Base-by-base conservation (phyloP, 2,329 filamentous ascomycete genomes). In the Ceratocystis cacaofunesta region DNA sequence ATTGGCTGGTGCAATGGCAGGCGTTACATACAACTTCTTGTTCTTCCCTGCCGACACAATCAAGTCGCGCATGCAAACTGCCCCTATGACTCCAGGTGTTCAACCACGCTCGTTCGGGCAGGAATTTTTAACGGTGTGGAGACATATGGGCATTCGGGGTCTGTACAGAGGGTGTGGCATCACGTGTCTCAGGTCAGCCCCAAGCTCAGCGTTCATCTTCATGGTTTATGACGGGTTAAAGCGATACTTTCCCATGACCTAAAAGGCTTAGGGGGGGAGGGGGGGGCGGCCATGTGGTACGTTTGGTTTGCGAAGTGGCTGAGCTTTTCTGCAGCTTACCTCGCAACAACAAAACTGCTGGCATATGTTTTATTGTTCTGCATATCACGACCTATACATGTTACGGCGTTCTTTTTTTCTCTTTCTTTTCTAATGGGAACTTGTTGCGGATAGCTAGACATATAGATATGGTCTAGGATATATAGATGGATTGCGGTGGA, bases 31-130 rank as follows among this genome's bases (percentile, higher is more conserved):
- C 77, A 99, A 99, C 74, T 97, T 97, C 73, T 78, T 95, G 25
- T 96, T 97, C 79, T 99, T 94, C 74, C 94, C 94, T 0, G 94
- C 94, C 62, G 94, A 99, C 74, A 99, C 94, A 0, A 88, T 99
- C 78, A 99, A 99, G 77, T 95, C 89, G 19, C 85, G 92, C 61
- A 96, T 99, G 86, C 94, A 99, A 77, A 99, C 94, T 0, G 82
- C 88, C 64, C 87, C 91, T 4, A 78, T 90, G 55, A 82, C 81
- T 41, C 78, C 79, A 7, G 76, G 78, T 25, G 78, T 78, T 1
- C 76, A 77, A 65, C 81, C 81, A 64, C 82, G 82, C 52, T 86
- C 85, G 0, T 97, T 99, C 72, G 82, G 80, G 77, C 78, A 81
- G 46, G 90, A 95, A 67, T 85, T 86, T 0, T 80, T 77, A 66